Percentiles rank a stretch among this genome's conserved stretches.
phyloP scores from a whole-genome alignment of 306 rosid genomes.

The Cicer bijugum region DNA sequence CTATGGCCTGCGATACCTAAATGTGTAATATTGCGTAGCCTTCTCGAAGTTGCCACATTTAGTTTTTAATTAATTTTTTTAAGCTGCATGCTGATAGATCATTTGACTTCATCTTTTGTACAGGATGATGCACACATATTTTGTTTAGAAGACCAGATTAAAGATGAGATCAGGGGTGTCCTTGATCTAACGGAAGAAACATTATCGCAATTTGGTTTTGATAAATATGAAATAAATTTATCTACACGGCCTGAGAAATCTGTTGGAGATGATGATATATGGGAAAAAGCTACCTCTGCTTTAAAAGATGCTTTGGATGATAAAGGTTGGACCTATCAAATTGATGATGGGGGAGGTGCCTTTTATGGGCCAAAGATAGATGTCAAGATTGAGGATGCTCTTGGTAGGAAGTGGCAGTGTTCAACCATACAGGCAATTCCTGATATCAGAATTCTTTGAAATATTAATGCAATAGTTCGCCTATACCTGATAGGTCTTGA shows the following conservation, averaged over 20 bases:
- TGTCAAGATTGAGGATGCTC: constrained; percentile 97
- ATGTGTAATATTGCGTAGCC: constrained; percentile 26
- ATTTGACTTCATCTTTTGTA: constrained; percentile 49
- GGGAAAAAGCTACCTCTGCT: constrained; percentile 91
- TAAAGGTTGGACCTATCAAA: constrained; percentile 88
- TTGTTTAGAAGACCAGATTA: constrained; percentile 89
- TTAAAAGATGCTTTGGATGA: constrained; percentile 88
- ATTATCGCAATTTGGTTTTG: constrained; percentile 83
- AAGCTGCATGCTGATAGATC: constrained; percentile 16
- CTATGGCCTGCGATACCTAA: constrained; percentile 22
- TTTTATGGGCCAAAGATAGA: constrained; percentile 99
- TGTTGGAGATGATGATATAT: constrained; percentile 85
- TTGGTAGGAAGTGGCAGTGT: constrained; percentile 99
- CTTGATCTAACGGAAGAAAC: constrained; percentile 89
- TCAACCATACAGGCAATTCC: constrained; percentile 90
- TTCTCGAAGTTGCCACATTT: constrained; percentile 20
- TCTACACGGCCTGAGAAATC: constrained; percentile 90
- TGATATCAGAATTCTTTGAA: constrained; percentile 34
- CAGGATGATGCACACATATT: constrained; percentile 99
- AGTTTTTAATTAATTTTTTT: constrained; percentile 5
- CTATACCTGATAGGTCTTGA: background rate
- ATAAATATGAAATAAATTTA: constrained; percentile 89
- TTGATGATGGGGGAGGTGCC: constrained; percentile 98
- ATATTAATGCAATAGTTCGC: constrained; percentile 18
- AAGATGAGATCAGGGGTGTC: constrained; percentile 93